phyloP scores from a whole-genome alignment of 768 basidiomycete species.

The Tricholoma bakamatsutake region DNA sequence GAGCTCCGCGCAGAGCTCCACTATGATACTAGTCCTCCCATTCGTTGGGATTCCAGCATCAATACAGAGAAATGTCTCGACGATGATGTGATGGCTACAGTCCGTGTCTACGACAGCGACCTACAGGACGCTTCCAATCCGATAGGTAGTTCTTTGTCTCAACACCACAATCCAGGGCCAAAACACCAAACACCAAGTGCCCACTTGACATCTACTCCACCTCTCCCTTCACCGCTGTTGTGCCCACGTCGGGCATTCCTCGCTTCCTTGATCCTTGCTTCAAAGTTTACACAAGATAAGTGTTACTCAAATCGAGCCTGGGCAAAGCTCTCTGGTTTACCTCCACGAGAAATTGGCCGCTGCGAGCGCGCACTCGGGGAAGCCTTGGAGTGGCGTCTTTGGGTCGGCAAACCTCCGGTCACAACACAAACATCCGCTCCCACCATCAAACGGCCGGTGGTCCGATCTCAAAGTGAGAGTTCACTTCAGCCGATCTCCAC shows the following conservation, averaged over 20 bases:
- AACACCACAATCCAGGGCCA: neutral
- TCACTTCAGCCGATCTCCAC: constrained; percentile 20
- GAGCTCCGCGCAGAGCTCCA: constrained; percentile 36
- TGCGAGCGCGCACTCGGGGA: constrained; percentile 87
- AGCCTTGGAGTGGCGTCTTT: constrained; percentile 86
- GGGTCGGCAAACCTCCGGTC: constrained; percentile 70
- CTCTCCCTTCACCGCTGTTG: constrained; percentile 72
- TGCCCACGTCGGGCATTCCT: constrained; percentile 89
- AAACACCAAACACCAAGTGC: neutral
- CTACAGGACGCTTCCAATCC: constrained; percentile 14
- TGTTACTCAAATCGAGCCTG: constrained; percentile 93
- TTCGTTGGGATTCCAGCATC: constrained; percentile 12
- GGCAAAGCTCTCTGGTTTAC: constrained; percentile 89
- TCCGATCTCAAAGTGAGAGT: constrained; percentile 48
- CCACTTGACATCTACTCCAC: constrained; percentile 19
- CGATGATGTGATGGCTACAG: constrained; percentile 33
- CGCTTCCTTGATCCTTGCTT: constrained; percentile 81
- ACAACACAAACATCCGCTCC: constrained; percentile 17
- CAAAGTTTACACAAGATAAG: constrained; percentile 90
- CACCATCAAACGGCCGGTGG: constrained; percentile 30
- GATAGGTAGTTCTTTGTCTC: constrained; percentile 6
- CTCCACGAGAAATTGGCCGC: constrained; percentile 77
- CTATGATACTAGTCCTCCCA: neutral
- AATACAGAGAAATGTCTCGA: constrained; percentile 12
- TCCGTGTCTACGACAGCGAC: constrained; percentile 32